A percentile compares a stretch with the other conserved stretches of the same genome.
These are phyloP conservation scores for Mycena amicta DNA, from an alignment of 768 basidiomycete species.

Conservation along the genomic window DNA sequence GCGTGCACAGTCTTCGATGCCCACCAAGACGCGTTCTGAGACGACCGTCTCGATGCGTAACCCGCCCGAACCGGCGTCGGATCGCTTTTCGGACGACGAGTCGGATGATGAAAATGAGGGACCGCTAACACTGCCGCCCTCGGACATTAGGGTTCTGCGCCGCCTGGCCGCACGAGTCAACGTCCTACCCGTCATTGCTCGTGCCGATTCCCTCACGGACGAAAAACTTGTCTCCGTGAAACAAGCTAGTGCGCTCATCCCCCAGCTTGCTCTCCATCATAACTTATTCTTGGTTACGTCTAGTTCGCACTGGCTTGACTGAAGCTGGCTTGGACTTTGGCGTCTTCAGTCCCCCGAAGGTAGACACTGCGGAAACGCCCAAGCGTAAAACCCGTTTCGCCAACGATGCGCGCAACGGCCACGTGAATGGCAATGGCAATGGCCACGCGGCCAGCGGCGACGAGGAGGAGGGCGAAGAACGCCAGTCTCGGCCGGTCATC, in stretches of 20 bases:
- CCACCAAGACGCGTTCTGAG: conserved; percentile 65
- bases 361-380: conserved; percentile 28
- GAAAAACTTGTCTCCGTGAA: conserved; percentile 72
- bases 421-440: conserved; percentile 27
- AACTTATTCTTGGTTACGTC: conserved; percentile 6
- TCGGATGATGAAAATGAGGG: conserved; percentile 51
- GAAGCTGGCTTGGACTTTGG: conserved; percentile 76
- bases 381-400: conserved; percentile 42
- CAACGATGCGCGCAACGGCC: conserved; percentile 29
- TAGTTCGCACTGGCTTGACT: conserved; percentile 65
- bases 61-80: conserved; percentile 57
- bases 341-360: conserved; percentile 60
- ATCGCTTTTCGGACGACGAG: conserved; percentile 54
- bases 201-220: conserved; percentile 82
- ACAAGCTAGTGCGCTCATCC: conserved; percentile 46
- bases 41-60: conserved; percentile 58
- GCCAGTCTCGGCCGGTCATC: conserved; percentile 73
- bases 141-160: conserved; percentile 77
- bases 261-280: conserved; percentile 3
- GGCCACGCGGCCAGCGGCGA: conserved; percentile 37
- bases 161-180: conserved; percentile 76
- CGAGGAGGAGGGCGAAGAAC: conserved; percentile 52
- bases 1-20: conserved; percentile 49
- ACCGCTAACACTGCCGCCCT: conserved; percentile 68
- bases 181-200: conserved; percentile 80